Base-by-base conservation (phyloP, 345 rosid species). In the Lepidium sativum region DNA sequence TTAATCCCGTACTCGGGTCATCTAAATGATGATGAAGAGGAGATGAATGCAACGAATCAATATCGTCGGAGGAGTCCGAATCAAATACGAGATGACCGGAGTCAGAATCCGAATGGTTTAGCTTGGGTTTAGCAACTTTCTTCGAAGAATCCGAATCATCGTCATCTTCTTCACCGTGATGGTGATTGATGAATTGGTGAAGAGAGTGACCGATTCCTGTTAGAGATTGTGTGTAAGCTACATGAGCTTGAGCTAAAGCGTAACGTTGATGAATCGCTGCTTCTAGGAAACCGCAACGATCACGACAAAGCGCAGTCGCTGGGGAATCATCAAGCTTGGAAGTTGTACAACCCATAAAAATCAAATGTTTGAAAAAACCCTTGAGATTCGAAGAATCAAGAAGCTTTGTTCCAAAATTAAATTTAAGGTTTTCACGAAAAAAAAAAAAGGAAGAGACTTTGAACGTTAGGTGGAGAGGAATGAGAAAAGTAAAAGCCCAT, bases 271-370 rank as follows among this genome's bases (percentile, higher is more conserved):
- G 75, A 51, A 91, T 79, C 18, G 95, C 96, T 16, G 79, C 81
- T 29, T 81, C 86, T 13, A 91, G 81, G 63, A 54, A 85, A 49
- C 25, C 13, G 52, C 92, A 88, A 13, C 98, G 81, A 16, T 86
- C 82, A 7, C 86, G 85, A 78, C 99, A 95, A 5, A 95, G 83
- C 10, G 84, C 86, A 17, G 91, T 95, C 20, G 96, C 99, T 9
- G 95, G 97, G 6, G 84, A 91, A 75, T 91, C 99, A 60, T 95
- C 96, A 20, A 84, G 79, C 80, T 91, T 95, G 9, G 99, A 95
- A 43, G 71, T 74, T 16, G 91, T 40, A 61, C 99, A 95, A 38
- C 99, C 99, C 99, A 89, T 88, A 0, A 55, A 53, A 38, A 40
- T 33, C 14, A 18, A n/a, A 6, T 1, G 18, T 2, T 20, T 23